Evolutionary conservation across 306 rosid genomes (phyloP), one percentile per base, ranked within the genome.

Genomic region (Abrus precatorius): DNA sequence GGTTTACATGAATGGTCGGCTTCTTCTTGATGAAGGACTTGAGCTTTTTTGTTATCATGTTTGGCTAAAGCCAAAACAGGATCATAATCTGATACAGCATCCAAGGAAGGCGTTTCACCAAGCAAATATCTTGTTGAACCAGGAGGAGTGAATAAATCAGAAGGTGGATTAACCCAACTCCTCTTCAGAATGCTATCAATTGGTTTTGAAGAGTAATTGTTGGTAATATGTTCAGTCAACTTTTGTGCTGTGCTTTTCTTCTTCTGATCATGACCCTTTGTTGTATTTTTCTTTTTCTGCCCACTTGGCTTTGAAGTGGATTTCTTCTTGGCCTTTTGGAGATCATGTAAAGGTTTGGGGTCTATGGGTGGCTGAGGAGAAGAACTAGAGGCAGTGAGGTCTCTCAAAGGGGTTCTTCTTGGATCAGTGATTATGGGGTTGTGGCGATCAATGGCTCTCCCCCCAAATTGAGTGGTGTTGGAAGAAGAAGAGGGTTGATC

Each of bases 401-500:
- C 76, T 81, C 81, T 78, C 12, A 72, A 10, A 8, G 82, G 80
- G 20, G 74, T 85, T 87, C 95, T 87, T 84, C 84, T 91, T 74
- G 86, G 84, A 80, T 92, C 97, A 14, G 86, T 79, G 83, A 95
- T 95, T 76, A 93, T 93, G 33, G 99, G 99, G 81, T 95, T 95
- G 87, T 90, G 91, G 85, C 99, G 97, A 73, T 93, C 99, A 52
- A 95, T 86, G 64, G 95, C 88, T 80, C 93, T 74, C 53, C 97
- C 99, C 7, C 99, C 99, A 2, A 89, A 88, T 64, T 92, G 93
- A 59, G 81, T 44, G 32, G 85, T 45, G 72, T 85, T 79, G 12
- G 90, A 73, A 43, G 89, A 79, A 3, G 91, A 89, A 52, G 36
- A 7, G 6, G 93, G 87, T 70, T 85, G 88, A 56, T 95, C 92